Evolutionary conservation across 345 rosid species (phyloP), one percentile per base, ranked within the genome.

Genomic region (Syzygium grande): DNA sequence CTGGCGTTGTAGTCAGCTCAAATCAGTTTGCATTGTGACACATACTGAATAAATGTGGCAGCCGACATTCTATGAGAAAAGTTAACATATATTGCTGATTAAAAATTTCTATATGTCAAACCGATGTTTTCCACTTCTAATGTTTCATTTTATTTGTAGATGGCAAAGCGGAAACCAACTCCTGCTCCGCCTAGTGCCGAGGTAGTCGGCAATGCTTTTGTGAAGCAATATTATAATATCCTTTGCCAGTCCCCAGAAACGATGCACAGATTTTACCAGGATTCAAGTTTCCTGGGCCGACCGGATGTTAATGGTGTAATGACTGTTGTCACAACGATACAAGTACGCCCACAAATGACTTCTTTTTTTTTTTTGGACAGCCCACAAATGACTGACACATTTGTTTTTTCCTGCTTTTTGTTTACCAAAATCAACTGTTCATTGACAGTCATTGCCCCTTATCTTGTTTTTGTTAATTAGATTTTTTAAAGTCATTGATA

Each of bases 161-260:
- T 93, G 95, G 95, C 95, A 85, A 89, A 87, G 87, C 94, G 91
- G 92, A 94, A 93, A 90, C 90, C 92, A 51, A 90, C 87, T 91
- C 87, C 88, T 85, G 25, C 61, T 79, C 29, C 86, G 86, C 94
- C 91, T 79, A 89, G 87, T 89, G 94, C 94, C 41, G 92, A 90
- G 87, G 89, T 92, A 55, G 93, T 94, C 87, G 98, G 95, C 89
- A 93, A 94, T 91, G 95, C 95, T 54, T 95, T 95, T 87, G 96
- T 93, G 85, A 92, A 90, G 89, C 97, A 94, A 85, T 95, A 95
- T 92, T 95, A 95, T 89, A 93, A 91, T 84, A 93, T 92, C 87
- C 97, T 95, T 90, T 96, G 91, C 86, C 92, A 92, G n/a, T 92
- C 94, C 5, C 96, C 97, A 0, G 91, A 63, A 51, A 23, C 90